These are phyloP conservation scores for Abelmoschus esculentus DNA, from an alignment of 345 rosid species.

Conservation along the genomic window DNA sequence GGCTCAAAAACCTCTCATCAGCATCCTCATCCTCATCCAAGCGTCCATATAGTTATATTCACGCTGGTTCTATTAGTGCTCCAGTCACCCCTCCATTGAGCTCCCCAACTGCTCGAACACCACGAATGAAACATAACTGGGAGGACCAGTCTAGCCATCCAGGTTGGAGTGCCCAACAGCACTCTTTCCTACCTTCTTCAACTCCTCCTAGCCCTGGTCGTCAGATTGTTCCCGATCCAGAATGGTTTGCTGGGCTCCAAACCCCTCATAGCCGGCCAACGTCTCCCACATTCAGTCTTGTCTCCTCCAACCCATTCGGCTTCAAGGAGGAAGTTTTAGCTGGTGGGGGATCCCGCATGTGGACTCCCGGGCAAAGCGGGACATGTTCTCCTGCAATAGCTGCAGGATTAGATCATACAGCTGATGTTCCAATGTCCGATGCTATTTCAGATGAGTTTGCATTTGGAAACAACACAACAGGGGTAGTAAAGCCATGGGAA, in stretches of 20 bases:
- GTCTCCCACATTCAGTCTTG: constrained; percentile 89
- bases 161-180: constrained; percentile 42
- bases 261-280: constrained; percentile 66
- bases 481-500: constrained; percentile 95
- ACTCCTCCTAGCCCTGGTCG: constrained; percentile 94
- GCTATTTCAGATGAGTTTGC: constrained; percentile 75
- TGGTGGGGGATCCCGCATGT: constrained; percentile 70
- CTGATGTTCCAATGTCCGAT: constrained; percentile 81
- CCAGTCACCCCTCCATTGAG: constrained; percentile 98
- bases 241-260: constrained; percentile 77
- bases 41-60: constrained; percentile 59
- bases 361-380: constrained; percentile 97
- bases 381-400: constrained; percentile 90
- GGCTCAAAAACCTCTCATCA: constrained; percentile 92
- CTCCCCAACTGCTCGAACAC: constrained; percentile 85
- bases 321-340: constrained; percentile 53
- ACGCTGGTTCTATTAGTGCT: constrained; percentile 91
- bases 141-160: constrained; percentile 48
- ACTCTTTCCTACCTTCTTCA: constrained; percentile 61
- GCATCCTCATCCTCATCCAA: constrained; percentile 75
- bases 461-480: constrained; percentile 59
- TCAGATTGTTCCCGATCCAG: constrained; percentile 66
- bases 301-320: constrained; percentile 69
- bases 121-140: constrained; percentile 55
- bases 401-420: constrained; percentile 60